Conservation (phyloP, 495 filamentous ascomycete species). For the Xylaria flabelliformis region DNA sequence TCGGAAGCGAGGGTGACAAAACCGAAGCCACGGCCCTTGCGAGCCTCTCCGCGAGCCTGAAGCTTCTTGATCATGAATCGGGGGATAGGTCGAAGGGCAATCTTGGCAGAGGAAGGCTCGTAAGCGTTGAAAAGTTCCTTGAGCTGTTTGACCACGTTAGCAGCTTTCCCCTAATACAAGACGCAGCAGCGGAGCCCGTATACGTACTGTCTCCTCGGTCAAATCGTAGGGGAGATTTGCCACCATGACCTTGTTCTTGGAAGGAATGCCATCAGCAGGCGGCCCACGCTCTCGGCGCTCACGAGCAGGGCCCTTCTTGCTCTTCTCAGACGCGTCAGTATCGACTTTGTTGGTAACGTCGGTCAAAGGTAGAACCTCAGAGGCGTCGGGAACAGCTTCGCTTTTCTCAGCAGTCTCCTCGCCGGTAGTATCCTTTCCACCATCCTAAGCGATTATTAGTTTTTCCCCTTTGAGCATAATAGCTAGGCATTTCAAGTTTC, state of each 20-base stretch:
- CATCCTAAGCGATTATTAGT: constrained; percentile 42
- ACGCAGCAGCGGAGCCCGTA: not conserved
- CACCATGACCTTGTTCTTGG: constrained; percentile 99
- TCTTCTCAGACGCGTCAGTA: constrained; percentile 51
- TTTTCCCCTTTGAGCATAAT: not conserved
- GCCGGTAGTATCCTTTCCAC: constrained; percentile 51
- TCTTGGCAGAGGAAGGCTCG: constrained; percentile 91
- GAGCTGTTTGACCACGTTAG: constrained; percentile 69
- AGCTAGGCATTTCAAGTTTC: not conserved
- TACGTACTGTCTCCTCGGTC: constrained; percentile 87
- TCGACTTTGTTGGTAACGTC: constrained; percentile 57
- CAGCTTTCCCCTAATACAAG: constrained; percentile 3
- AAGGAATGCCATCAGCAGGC: constrained; percentile 95
- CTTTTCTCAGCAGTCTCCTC: constrained; percentile 56
- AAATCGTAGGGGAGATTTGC: constrained; percentile 98
- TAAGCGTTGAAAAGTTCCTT: constrained; percentile 94
- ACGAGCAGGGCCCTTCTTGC: constrained; percentile 57
- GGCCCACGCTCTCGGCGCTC: constrained; percentile 87
- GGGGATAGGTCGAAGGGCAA: constrained; percentile 96
- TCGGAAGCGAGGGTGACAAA: constrained; percentile 96
- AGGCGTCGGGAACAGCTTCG: constrained; percentile 48
- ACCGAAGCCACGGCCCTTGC: constrained; percentile 98
- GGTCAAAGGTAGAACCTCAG: constrained; percentile 58
- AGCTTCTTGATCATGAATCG: constrained; percentile 99
- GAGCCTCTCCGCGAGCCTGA: constrained; percentile 93